Base-by-base conservation (phyloP, 345 rosid species). In the Acer yangbiense region DNA sequence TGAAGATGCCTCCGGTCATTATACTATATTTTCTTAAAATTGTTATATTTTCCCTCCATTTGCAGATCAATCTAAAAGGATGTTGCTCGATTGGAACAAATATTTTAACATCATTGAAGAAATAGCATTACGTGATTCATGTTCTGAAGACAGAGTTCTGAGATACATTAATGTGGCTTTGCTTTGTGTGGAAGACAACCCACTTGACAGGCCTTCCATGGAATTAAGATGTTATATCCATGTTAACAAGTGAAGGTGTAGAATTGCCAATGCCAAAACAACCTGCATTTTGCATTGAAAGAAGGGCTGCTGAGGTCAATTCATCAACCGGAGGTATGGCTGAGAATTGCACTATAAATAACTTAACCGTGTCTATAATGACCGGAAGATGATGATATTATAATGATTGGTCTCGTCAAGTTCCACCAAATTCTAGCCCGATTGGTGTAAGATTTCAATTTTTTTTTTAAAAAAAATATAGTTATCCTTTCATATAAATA, bases 91-190 rank as follows among this genome's bases (percentile, higher is more conserved):
- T 13, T 63, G 35, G 35, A 25, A 10, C 7, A 63, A 27, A 6
- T 27, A 39, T 27, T 63, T 1, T 21, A 63, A 14, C 1, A 63
- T 63, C 12, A 63, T 63, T 23, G 67, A 63, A 27, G 67, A 17
- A 4, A 63, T 63, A 63, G 41, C 64, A n/a, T 60, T 60, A 60
- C 27, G 6, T 20, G 66, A 62, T 62, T 23, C 29, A 2, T 23
- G 13, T 62, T 23, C 66, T 23, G 32, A 62, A 62, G 66, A 62
- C 32, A 32, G 7, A 62, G 66, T 23, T 20, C 10, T 62, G 14
- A 62, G 66, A 23, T 62, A 35, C 66, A 62, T 62, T 1, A 58
- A 58, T 58, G 63, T 58, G 66, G 66, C 29, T 16, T 62, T 62
- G 66, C 66, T 62, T 20, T 62, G 66, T 10, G 32, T 62, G 3